Evolutionary conservation across 192 early-diverging fungal species (phyloP).

Genomic region (Physocladia obscura): DNA sequence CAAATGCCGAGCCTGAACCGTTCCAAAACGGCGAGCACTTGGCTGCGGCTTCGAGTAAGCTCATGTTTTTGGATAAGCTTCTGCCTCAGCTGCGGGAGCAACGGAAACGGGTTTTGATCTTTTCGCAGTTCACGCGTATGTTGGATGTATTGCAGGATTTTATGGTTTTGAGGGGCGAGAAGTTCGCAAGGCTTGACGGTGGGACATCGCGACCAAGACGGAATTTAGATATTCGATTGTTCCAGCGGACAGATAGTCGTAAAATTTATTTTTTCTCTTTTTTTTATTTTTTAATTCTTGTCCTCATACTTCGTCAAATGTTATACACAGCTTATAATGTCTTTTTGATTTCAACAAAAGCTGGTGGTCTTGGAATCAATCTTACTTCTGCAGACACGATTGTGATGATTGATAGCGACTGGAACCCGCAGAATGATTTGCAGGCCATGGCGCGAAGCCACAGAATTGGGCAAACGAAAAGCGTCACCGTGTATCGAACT

Average conservation of each 20-base stretch:
- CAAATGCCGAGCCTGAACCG: slow-evolving; percentile 54
- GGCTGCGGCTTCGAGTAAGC: slow-evolving; percentile 71
- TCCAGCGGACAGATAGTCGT: slow-evolving; percentile 32
- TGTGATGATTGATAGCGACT: slow-evolving; percentile 81
- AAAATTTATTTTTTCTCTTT: slow-evolving; percentile 67
- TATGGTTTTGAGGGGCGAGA: slow-evolving; percentile 20
- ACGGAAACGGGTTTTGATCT: slow-evolving; percentile 44
- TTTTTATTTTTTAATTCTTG: too few species aligned
- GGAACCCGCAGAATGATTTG: slow-evolving; percentile 73
- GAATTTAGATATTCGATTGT: slow-evolving; percentile 38
- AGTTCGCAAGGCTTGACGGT: slow-evolving; percentile 37
- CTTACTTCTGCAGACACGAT: slow-evolving; percentile 91
- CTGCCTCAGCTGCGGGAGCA: slow-evolving; percentile 47
- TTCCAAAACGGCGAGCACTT: slow-evolving; percentile 57
- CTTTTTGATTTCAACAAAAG: slow-evolving; percentile 90
- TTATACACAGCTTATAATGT: slow-evolving; percentile 62
- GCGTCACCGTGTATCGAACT: slow-evolving; percentile 73
- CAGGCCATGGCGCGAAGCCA: slow-evolving; percentile 77
- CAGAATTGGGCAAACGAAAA: slow-evolving; percentile 77
- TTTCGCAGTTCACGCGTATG: slow-evolving; percentile 50
- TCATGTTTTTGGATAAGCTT: slow-evolving; percentile 60
- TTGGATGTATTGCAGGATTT: slow-evolving; percentile 51
- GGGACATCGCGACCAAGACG: slow-evolving; percentile 28
- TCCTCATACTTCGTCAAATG: too few species aligned
- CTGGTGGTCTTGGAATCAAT: slow-evolving; percentile 96